Base-by-base conservation (phyloP, 2,329 filamentous ascomycete genomes). In the Cladobotryum protrusum region DNA sequence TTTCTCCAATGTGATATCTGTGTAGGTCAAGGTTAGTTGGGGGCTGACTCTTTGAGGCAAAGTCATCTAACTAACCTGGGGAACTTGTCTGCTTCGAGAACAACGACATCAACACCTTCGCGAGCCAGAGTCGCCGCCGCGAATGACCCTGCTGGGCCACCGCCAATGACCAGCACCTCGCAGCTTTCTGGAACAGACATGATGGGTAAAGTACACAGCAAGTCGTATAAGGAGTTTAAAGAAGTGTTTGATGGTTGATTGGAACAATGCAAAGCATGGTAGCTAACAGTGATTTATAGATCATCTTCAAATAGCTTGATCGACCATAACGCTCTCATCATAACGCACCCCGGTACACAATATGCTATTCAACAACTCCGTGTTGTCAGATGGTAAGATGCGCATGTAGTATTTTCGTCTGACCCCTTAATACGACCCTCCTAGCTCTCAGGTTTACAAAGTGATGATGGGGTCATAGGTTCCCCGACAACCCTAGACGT, bases 81-180 rank as follows among this genome's bases (percentile, higher is more conserved):
- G 44, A 71, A 71, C 17, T 58, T 65, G 8, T 75, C 72, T 2
- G 67, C 67, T 50, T 76, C 74, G 4, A 77, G 57, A 0, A 76
- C 37, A 3, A 76, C 71, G 11, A 60, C 58, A 43, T 74, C 68
- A 12, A 76, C 56, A 2, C 70, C 72, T 54, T 77, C 73, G 1
- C 72, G 67, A 1, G 72, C 72, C 5, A 77, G 58, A 1, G 57
- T 67, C 0, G 66, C 54, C 5, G 74, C 71, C 1, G 71, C 52
- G 48, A 73, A 76, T 0, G 74, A 75, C 3, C 74, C 72, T 0
- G 57, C 71, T 5, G 73, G 73, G 4, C 73, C 73, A 18, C 70
- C 72, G 5, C 72, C 72, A 1, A 74, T 55, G 6, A 76, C 68
- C 2, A 74, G 61, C 1, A 74, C 71, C 5, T 62, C 65, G 42